Evolutionary conservation across 169 alveolate species (phyloP).

Genomic region (Cryptosporidium xiaoi): DNA sequence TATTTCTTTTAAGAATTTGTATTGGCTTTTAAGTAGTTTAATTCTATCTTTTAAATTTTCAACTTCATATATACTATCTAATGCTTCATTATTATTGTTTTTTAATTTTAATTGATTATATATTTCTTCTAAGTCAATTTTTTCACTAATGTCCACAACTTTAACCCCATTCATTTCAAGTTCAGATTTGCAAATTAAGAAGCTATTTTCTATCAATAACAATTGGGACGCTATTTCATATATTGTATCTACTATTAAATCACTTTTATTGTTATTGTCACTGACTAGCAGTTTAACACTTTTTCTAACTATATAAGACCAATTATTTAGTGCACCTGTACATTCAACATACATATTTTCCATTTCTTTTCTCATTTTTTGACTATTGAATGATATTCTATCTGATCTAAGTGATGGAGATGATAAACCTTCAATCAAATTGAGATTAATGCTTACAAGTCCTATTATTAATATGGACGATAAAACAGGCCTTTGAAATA

Average conservation of each 20-base stretch:
- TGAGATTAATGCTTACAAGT: not conserved
- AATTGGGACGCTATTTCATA: slow-evolving; percentile 4
- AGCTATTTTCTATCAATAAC: slow-evolving; percentile 4
- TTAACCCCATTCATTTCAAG: not conserved
- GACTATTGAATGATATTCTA: not conserved
- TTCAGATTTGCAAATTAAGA: slow-evolving; percentile 6
- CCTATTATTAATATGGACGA: not conserved
- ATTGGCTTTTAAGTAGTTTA: not conserved
- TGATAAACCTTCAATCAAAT: not conserved
- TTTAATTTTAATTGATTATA: not conserved
- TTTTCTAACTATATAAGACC: slow-evolving; percentile 29
- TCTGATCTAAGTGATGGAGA: not conserved
- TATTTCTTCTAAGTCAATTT: too few relatives aligned
- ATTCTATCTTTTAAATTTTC: slow-evolving; percentile 10
- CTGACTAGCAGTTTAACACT: slow-evolving; percentile 13
- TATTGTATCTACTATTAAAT: not conserved
- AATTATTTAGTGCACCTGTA: slow-evolving; percentile 30
- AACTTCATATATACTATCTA: not conserved
- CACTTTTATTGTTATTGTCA: not conserved
- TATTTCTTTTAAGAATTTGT: not conserved
- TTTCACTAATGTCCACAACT: not conserved
- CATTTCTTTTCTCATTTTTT: not conserved
- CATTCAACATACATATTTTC: slow-evolving; percentile 18
- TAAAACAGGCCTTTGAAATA: not conserved
- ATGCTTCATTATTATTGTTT: not conserved